Evolutionary conservation across 1,139 yeast species (phyloP).

Genomic region (Suhomyces anneliseae): DNA sequence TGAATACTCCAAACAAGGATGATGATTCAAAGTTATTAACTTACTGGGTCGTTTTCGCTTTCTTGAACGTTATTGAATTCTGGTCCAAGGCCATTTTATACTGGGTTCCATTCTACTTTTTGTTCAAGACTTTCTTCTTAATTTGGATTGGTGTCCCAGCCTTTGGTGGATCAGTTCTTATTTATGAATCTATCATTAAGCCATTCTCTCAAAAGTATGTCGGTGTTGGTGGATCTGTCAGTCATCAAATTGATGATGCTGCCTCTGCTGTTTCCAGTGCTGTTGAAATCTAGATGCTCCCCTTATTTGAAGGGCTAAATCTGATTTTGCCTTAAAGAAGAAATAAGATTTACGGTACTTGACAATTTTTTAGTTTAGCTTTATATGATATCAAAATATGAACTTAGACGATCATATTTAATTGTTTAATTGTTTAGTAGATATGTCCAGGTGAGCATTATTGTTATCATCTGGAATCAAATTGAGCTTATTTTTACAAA

Average conservation of each 20-base stretch:
- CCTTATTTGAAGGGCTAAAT: too few species aligned
- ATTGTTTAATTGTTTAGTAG: too few species aligned
- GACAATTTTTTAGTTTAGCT: too few species aligned
- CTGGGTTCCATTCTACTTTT: slow-evolving; percentile 96
- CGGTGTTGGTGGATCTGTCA: slow-evolving; percentile 23
- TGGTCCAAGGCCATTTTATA: slow-evolving; percentile 91
- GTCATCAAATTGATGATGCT: slow-evolving; percentile 40
- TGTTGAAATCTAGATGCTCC: slow-evolving; percentile 29
- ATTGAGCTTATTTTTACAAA: too few species aligned
- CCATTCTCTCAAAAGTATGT: slow-evolving; percentile 71
- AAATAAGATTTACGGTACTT: too few species aligned
- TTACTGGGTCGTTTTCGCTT: slow-evolving; percentile 96
- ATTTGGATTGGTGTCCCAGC: slow-evolving; percentile 87
- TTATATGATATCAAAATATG: too few species aligned
- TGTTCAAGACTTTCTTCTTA: slow-evolving; percentile 86
- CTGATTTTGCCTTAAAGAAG: too few species aligned
- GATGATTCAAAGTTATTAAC: slow-evolving; percentile 89
- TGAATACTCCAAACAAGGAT: slow-evolving; percentile 62
- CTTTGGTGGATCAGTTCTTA: slow-evolving; percentile 77
- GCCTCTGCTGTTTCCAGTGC: slow-evolving; percentile 53
- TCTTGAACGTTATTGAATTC: slow-evolving; percentile 86
- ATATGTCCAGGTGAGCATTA: too few species aligned
- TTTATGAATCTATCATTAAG: slow-evolving; percentile 63
- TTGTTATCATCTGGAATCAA: too few species aligned
- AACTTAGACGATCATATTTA: too few species aligned